Conservation (phyloP, 805 yeast genomes). For the Cyberlindnera maclurae region DNA sequence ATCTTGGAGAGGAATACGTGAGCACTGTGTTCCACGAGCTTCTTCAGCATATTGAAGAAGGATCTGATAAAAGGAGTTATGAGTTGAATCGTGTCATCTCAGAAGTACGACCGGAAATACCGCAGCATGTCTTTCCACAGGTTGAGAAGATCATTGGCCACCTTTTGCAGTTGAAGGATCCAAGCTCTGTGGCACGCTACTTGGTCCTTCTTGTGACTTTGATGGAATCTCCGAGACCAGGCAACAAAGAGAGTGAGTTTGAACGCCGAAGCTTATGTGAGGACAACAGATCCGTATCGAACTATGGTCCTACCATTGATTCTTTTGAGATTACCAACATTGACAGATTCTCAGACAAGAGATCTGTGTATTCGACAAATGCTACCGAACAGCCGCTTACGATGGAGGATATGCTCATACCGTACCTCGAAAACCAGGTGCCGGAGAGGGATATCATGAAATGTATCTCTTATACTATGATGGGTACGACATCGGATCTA, state of each 20-base stretch:
- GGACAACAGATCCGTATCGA: slow-evolving; percentile 8
- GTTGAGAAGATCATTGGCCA: slow-evolving; percentile 6
- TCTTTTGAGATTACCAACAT: slow-evolving; percentile 30
- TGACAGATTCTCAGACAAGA: slow-evolving; percentile 31
- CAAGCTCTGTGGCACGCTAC: slow-evolving; percentile 8
- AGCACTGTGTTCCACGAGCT: slow-evolving; percentile 16
- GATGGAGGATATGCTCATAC: slow-evolving; percentile 24
- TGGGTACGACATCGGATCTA: slow-evolving; percentile 57
- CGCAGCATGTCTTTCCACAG: slow-evolving; percentile 1
- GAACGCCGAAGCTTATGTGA: slow-evolving; percentile 2
- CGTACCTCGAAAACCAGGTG: slow-evolving; percentile 29
- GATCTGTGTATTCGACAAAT: slow-evolving; percentile 28
- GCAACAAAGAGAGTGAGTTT: neutral
- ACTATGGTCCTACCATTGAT: slow-evolving; percentile 24
- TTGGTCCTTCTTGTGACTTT: slow-evolving; percentile 1
- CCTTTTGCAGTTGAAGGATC: slow-evolving; percentile 4
- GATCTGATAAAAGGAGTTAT: neutral
- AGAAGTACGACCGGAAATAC: neutral
- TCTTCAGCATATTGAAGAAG: slow-evolving; percentile 2
- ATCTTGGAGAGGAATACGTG: slow-evolving; percentile 6
- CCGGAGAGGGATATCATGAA: slow-evolving; percentile 37
- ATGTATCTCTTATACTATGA: slow-evolving; percentile 44
- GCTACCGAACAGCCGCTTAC: slow-evolving; percentile 15
- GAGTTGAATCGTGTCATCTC: neutral
- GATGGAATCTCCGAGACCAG: slow-evolving; percentile 2